Base-by-base conservation (phyloP, 208 protist species). In the Trypanosoma platydactyli region DNA sequence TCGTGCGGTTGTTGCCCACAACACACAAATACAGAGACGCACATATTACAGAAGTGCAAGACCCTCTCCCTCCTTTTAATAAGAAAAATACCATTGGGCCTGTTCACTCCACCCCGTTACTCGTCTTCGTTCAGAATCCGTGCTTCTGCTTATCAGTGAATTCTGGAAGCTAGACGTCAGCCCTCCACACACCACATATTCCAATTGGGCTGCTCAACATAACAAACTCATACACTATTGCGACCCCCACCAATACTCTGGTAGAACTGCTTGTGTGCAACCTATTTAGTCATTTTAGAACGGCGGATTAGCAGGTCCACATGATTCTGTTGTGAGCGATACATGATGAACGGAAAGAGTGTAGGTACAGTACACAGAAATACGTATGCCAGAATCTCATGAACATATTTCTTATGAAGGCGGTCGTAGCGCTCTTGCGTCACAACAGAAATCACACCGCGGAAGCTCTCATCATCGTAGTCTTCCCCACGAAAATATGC, bases 351-450 rank as follows among this genome's bases (percentile, higher is more conserved):
- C 40, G 71, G 68, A 70, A 92, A 88, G n/a, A 91, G 66, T 5
- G 80, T 77, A 29, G 86, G 81, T 42, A 92, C 84, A 20, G 78
- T 69, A 54, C 89, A 86, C 33, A 95, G 81, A 68, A 92, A 93
- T 30, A 86, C 57, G 71, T 95, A 95, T 6, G 82, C 80, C 12
- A 77, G 83, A 46, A 77, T 80, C 68, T 95, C 86, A 63, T 83
- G 81, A 41, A 91, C 57, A 76, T 90, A 92, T 45, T 79, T 76
- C 35, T 81, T 80, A 64, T 92, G 84, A 41, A 92, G 68, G 53
- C 86, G 84, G 55, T 91, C 89, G 67, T 93, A 95, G 51, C 75
- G 78, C 62, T 91, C 89, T 30, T 80, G 86, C 22, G 89, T 95
- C 42, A 95, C 73, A 25, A 95, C 89, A 12, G 79, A 86, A 27